phyloP scores from a whole-genome alignment of 2,329 filamentous ascomycete genomes.

The Teratosphaeria pseudoeucalypti region DNA sequence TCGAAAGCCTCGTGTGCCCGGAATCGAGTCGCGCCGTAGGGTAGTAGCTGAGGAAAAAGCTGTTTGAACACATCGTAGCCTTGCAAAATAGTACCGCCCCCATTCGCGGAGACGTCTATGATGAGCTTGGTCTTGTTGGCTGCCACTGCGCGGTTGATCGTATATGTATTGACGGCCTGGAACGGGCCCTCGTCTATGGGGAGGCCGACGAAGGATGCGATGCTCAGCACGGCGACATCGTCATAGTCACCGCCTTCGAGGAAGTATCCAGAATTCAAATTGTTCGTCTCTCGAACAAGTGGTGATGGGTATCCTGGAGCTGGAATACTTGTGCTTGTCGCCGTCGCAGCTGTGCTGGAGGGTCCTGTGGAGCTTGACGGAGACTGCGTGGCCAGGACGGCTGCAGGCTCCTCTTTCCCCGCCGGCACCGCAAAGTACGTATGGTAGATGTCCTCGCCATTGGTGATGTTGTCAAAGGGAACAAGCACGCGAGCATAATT shows the following conservation, averaged over 20 bases:
- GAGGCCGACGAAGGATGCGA: conserved; percentile 32
- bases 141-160: conserved; percentile 33
- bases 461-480: conserved; percentile 32
- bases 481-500: conserved; percentile 36
- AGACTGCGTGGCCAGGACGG: conserved; percentile 4
- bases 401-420: conserved; percentile 7
- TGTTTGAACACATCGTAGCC: conserved; percentile 53
- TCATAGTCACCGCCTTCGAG: conserved; percentile 34
- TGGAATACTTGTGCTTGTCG: conserved; percentile 14
- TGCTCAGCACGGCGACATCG: conserved; percentile 36
- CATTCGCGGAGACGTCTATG: conserved; percentile 49
- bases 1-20: conserved; percentile 39
- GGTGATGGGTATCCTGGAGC: conserved; percentile 36
- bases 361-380: conserved; percentile 7
- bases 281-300: conserved; percentile 29
- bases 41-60: conserved; percentile 42
- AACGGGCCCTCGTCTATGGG: conserved; percentile 25
- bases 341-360: conserved; percentile 6
- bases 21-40: conserved; percentile 42
- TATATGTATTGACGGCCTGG: conserved; percentile 31
- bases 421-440: conserved; percentile 20
- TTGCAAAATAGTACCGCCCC: conserved; percentile 48
- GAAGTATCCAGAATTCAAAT: conserved; percentile 39
- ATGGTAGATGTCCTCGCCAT: conserved; percentile 33
- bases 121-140: conserved; percentile 50